These are phyloP conservation scores for Alternaria dauci DNA, from an alignment of 2,329 filamentous ascomycete species.

Conservation along the genomic window DNA sequence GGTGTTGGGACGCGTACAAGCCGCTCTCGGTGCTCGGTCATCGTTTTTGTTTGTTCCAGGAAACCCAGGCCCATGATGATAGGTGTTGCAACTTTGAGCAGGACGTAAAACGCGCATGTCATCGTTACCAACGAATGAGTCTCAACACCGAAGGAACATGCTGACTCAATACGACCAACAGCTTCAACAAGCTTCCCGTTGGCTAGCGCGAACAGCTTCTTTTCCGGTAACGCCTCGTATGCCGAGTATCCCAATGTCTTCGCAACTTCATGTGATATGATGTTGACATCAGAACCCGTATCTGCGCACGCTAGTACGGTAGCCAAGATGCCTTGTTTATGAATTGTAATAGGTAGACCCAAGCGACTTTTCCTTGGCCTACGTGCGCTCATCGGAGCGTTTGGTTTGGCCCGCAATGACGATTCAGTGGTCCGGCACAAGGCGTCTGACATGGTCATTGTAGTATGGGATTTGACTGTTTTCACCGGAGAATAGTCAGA, in stretches of 20 bases:
- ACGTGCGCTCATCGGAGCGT: too few species aligned
- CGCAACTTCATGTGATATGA: slow-evolving; percentile 17
- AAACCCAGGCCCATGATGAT: background rate
- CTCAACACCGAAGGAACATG: too few species aligned
- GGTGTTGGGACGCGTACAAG: background rate
- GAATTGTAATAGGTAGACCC: slow-evolving; percentile 15
- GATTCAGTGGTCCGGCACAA: too few species aligned
- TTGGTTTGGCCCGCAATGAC: too few species aligned
- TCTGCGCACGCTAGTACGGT: slow-evolving; percentile 18
- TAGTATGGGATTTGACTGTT: too few species aligned
- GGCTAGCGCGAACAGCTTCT: too few species aligned
- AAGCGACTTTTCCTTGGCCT: background rate
- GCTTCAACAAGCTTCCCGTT: too few species aligned
- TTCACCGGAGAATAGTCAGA: too few species aligned
- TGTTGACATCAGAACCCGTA: slow-evolving; percentile 16
- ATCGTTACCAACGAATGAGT: background rate
- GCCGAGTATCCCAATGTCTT: background rate
- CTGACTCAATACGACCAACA: too few species aligned
- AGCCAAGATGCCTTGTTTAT: background rate
- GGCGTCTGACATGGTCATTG: too few species aligned
- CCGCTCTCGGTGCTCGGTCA: background rate
- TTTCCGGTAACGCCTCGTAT: background rate
- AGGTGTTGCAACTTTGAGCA: background rate
- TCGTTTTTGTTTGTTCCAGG: background rate
- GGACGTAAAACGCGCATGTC: background rate